Evolutionary conservation across 306 rosid species (phyloP).

Genomic region (Cicer cuneatum): DNA sequence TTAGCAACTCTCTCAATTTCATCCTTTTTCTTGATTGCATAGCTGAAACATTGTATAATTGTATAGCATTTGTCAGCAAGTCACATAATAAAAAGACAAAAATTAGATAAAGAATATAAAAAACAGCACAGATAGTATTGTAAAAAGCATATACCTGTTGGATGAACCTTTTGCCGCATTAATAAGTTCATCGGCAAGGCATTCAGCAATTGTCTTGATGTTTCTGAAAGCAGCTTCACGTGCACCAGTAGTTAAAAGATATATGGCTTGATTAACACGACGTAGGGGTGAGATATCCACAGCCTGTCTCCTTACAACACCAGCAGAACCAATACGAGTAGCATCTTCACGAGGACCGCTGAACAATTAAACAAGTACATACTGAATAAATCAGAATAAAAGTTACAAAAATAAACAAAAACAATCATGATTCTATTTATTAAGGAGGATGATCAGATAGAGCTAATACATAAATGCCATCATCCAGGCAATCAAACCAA

Average conservation of each 20-base stretch:
- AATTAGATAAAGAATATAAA: background rate
- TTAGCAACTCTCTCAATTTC: constrained; percentile 75
- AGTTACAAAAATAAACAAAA: background rate
- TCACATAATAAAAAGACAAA: background rate
- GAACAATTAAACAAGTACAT: background rate
- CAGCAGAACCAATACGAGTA: no score
- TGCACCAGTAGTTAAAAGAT: constrained; percentile 49
- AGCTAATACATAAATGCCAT: constrained; percentile 42
- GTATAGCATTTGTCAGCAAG: background rate
- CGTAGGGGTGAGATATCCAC: no score
- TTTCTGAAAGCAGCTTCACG: constrained; percentile 73
- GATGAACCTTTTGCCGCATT: constrained; percentile 75
- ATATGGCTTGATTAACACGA: no score
- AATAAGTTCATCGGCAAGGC: constrained; percentile 27
- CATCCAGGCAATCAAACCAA: no score
- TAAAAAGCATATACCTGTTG: constrained; percentile 48
- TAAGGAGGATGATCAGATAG: constrained; percentile 51
- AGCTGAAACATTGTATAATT: constrained; percentile 44
- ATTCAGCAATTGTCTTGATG: constrained; percentile 65
- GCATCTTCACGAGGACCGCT: constrained; percentile 65
- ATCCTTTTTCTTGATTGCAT: constrained; percentile 38
- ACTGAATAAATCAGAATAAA: background rate
- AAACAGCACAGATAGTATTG: background rate
- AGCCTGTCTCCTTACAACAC: no score
- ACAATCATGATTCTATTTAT: background rate